Evolutionary conservation across 441 rosid genomes (phyloP), one percentile per base, ranked within the genome.

Genomic region (Erodium texanum): DNA sequence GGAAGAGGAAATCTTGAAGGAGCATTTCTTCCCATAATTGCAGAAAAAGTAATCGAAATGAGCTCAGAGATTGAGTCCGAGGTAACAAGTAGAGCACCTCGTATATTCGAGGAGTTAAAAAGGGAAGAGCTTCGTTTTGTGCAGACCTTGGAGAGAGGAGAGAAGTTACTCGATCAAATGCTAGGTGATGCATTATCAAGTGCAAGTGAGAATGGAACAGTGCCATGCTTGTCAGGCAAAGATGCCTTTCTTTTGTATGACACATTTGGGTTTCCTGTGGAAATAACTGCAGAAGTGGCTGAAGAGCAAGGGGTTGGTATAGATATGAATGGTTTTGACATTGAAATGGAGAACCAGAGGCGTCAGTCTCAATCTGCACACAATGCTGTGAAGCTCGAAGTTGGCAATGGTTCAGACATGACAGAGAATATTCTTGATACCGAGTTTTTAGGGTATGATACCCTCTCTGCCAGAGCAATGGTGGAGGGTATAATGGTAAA

Each of bases 111-210:
- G 74, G 97, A 90, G 85, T 68, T 89, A 65, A 88, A 72, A 81
- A 85, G 89, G 79, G 97, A 93, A 82, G 98, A 93, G 62, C 86
- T 83, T 65, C 86, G 89, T 24, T 93, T 93, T 79, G 91, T 87
- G 74, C 95, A 83, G 80, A 90, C 98, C 71, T 70, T 90, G 68
- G 97, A 83, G 81, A 85, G 94, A 81, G 98, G 98, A 73, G 97
- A 93, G 76, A 88, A 86, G 75, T 76, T 90, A 69, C 96, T 89
- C 38, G 90, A 86, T 15, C 83, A 85, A 72, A 90, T 85, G 91
- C 81, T 93, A 66, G 76, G 70, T n/a, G 84, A 85, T 20, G 92
- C 92, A 22, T 65, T 83, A 59, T 81, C 82, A 67, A 76, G 62
- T 45, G 76, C 84, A 41, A 64, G 43, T 8, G 77, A 82, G 75